phyloP scores from a whole-genome alignment of 2,329 filamentous ascomycete species.

The Tympanopsis confertula region DNA sequence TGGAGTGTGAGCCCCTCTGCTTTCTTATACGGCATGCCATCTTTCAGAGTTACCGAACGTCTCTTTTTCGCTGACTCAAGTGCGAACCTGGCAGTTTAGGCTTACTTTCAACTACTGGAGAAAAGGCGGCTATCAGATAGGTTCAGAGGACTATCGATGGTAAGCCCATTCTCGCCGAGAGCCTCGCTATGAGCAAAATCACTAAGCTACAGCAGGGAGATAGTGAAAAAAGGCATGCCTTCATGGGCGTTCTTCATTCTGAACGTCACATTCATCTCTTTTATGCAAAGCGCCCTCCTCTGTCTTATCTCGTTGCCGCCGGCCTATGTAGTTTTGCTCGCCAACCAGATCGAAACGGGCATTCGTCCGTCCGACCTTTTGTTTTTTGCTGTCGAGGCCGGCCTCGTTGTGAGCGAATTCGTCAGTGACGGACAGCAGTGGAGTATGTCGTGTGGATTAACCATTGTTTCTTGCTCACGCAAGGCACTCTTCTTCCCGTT shows the following conservation, averaged over 20 bases:
- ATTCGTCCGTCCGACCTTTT: conserved; percentile 30
- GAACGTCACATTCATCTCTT: conserved; percentile 78
- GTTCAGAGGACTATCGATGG: conserved; percentile 94
- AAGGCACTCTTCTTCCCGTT: background rate
- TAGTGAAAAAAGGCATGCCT: conserved; percentile 57
- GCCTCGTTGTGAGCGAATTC: conserved; percentile 54
- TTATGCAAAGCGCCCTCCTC: conserved; percentile 72
- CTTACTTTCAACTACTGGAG: conserved; percentile 96
- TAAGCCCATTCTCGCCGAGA: conserved; percentile 12
- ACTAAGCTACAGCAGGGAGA: conserved; percentile 35
- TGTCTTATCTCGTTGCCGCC: conserved; percentile 64
- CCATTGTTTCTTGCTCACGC: conserved; percentile 4
- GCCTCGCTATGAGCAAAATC: conserved; percentile 1
- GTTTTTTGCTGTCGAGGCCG: conserved; percentile 33
- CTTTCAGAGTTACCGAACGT: conserved; percentile 3
- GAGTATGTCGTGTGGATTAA: conserved; percentile 34
- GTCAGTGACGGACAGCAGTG: conserved; percentile 90
- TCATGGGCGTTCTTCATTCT: conserved; percentile 65
- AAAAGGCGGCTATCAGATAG: conserved; percentile 78
- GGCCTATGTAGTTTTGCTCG: conserved; percentile 70
- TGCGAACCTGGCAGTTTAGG: conserved; percentile 38
- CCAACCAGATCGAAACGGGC: conserved; percentile 48
- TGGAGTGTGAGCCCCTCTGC: conserved; percentile 59
- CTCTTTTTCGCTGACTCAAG: background rate
- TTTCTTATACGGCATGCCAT: conserved; percentile 1